Evolutionary conservation across 495 filamentous ascomycete genomes (phyloP).

Genomic region (Parathielavia appendiculata): DNA sequence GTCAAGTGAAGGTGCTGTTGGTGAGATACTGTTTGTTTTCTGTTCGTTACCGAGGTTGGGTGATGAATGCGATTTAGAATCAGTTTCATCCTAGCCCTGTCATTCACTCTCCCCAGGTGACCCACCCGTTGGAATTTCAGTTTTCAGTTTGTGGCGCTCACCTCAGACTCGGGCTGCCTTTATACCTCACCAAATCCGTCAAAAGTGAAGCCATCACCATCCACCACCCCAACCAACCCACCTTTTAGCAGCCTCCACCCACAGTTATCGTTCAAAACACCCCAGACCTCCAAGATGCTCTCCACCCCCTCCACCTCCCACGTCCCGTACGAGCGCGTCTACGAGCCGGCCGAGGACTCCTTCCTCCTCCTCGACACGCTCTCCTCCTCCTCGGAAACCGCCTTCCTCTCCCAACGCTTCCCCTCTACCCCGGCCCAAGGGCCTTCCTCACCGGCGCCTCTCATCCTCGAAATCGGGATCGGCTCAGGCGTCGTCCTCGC

Average conservation of each 20-base stretch:
- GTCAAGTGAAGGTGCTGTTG: too few species aligned
- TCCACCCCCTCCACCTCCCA: conserved; percentile 90
- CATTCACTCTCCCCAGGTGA: conserved; percentile 23
- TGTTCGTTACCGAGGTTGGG: too few species aligned
- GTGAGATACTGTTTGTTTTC: too few species aligned
- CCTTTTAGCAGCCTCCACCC: not conserved
- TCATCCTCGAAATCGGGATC: conserved; percentile 81
- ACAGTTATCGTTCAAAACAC: not conserved
- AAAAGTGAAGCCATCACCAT: conserved; percentile 32
- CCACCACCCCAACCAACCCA: not conserved
- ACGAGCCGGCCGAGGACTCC: conserved; percentile 92
- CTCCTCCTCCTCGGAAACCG: conserved; percentile 62
- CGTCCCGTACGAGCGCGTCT: conserved; percentile 76
- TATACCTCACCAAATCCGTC: conserved; percentile 6
- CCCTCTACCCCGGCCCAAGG: conserved; percentile 15
- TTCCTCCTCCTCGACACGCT: conserved; percentile 92
- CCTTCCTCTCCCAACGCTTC: conserved; percentile 67
- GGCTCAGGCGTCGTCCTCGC: conserved; percentile 89
- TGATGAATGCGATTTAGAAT: not conserved
- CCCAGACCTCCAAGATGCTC: conserved; percentile 53
- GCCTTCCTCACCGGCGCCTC: not conserved
- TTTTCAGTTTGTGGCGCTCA: not conserved
- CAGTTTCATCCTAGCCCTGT: not conserved
- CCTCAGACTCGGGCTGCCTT: not conserved
- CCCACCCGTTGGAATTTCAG: conserved; percentile 6